These are phyloP conservation scores for Rhamnella rubrinervis DNA, from an alignment of 331 rosid species.

Conservation along the genomic window DNA sequence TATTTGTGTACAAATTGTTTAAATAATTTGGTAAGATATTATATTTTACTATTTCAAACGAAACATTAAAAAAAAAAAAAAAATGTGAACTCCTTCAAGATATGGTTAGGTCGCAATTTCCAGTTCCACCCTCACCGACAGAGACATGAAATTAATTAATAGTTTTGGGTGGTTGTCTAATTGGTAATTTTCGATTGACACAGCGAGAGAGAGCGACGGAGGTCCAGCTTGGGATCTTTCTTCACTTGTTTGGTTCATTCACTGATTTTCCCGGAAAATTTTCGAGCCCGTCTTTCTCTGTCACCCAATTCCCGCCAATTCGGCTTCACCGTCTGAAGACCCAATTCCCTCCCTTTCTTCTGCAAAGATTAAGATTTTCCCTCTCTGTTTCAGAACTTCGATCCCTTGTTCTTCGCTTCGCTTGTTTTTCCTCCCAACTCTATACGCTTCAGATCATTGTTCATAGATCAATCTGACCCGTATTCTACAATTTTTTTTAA, in stretches of 20 bases:
- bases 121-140: too few species aligned
- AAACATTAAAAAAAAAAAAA: too few species aligned
- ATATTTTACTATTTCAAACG: too few species aligned
- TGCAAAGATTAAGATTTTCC: not conserved
- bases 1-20: too few species aligned
- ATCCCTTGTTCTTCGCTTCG: conserved; percentile 9
- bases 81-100: too few species aligned
- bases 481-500: not conserved
- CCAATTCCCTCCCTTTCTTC: too few species aligned
- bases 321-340: conserved; percentile 1
- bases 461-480: not conserved
- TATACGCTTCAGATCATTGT: not conserved
- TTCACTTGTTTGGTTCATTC: not conserved
- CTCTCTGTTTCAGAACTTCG: not conserved
- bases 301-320: conserved; percentile 21
- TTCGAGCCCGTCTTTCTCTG: not conserved
- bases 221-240: not conserved
- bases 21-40: too few species aligned
- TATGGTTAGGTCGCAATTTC: too few species aligned
- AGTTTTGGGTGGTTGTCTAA: too few species aligned
- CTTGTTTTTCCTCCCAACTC: not conserved
- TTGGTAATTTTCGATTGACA: too few species aligned
- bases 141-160: too few species aligned
- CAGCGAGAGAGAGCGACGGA: not conserved
- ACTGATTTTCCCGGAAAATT: not conserved